Base-by-base conservation (phyloP, 73 alveolate genomes). In the Paramecium octaurelia region DNA sequence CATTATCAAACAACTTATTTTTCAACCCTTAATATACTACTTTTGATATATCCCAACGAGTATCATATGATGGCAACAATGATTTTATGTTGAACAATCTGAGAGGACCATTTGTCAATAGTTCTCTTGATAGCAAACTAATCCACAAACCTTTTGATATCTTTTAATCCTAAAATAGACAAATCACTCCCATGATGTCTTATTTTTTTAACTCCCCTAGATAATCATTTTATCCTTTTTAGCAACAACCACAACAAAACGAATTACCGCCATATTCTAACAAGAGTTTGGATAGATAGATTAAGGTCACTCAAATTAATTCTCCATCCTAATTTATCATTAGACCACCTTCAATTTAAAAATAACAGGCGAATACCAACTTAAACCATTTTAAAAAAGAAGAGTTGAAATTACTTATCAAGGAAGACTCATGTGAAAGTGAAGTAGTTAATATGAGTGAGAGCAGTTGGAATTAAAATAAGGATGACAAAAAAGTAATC, bases 61-160 rank as follows among this genome's bases (percentile, higher is more conserved):
- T 64, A 64, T 80, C 91, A 14, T 80, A 16, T 43, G 91, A 80
- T 46, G 91, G 91, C 31, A 46, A 18, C 12, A 24, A 23, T 20
- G 91, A 80, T 80, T 9, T 43, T 23, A 24, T 43, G 57, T 43
- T 73, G 18, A 73, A 31, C 46, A 20, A 73, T 43, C 36, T 21
- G n/a, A 36, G 46, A 73, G 60, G 59, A 20, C 59, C 87, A 20
- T 36, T 73, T 21, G 36, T 73, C 34, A 73, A 73, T 6, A 73
- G 59, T 73, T 73, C 87, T 36, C 60, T 73, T 73, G 87, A 73
- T 73, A 73, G 87, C 27, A 73, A 73, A 23, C 57, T 36, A 9
- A 16, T 36, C 40, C 59, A 36, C 10, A 73, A 73, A 36, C 64
- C 87, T 0, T 43, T 9, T 36, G 87, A 73, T 36, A 18, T 73